Percentiles rank a stretch among this genome's conserved stretches.
phyloP scores from a whole-genome alignment of 163 green algal species.

The Scenedesmus sp. region DNA sequence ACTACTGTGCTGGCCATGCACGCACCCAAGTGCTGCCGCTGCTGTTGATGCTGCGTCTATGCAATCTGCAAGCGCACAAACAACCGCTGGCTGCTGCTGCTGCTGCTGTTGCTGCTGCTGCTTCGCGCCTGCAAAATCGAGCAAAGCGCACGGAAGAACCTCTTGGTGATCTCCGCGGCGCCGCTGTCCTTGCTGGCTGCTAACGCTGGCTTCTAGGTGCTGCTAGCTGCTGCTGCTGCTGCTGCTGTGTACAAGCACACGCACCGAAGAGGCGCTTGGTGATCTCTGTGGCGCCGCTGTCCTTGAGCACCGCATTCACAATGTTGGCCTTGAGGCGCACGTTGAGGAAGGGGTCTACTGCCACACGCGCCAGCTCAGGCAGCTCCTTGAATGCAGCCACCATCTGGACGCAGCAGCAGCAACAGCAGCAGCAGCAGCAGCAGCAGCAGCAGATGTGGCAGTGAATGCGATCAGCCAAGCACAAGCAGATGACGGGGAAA shows the following conservation, averaged over 20 bases:
- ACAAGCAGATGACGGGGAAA: background rate
- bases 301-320: slow-evolving; percentile 62
- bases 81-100: too few species aligned
- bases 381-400: slow-evolving; percentile 62
- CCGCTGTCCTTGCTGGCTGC: background rate
- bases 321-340: slow-evolving; percentile 60
- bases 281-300: slow-evolving; percentile 62
- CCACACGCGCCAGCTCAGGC: slow-evolving; percentile 63
- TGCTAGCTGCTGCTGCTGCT: background rate
- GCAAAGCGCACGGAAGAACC: too few species aligned
- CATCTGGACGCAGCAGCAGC: slow-evolving; percentile 53
- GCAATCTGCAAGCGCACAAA: too few species aligned
- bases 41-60: background rate
- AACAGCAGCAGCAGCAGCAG: background rate
- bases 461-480: background rate
- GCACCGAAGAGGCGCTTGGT: slow-evolving; percentile 69
- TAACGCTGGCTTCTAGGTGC: background rate
- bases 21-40: too few species aligned
- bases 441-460: background rate
- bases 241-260: background rate
- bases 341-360: slow-evolving; percentile 70
- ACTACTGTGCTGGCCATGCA: too few species aligned
- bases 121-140: background rate
- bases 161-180: background rate
- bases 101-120: background rate